Evolutionary conservation across 2,329 filamentous ascomycete genomes (phyloP), one percentile per base, ranked within the genome.

Genomic region (Colletotrichum sp.): DNA sequence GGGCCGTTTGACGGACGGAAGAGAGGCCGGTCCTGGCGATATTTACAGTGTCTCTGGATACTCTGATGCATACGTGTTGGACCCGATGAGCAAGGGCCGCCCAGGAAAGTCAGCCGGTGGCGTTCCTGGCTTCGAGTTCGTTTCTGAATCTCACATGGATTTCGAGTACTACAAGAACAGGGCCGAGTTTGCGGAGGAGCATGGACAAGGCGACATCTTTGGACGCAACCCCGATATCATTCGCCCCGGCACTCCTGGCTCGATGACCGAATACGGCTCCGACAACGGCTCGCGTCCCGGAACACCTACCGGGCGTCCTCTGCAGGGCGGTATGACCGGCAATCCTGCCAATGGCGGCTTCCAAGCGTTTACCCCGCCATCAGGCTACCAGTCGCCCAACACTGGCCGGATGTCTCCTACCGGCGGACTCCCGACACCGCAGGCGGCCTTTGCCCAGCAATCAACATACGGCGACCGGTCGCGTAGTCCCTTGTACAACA

Each of bases 141-240:
- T 99, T 0, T 93, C 95, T 0, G 96, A 99, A 80, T 91, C 91
- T 71, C 92, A 95, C 65, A 93, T 98, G 84, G 96, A 98, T 83
- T 98, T 98, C 82, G 93, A 95, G 77, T 96, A 95, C 85, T 99
- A 93, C 89, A 98, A 98, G 85, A 94, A 98, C 84, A 90, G 95
- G 2, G 91, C 95, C 3, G 96, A 98, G 79, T 98, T 99, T 85
- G 92, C 93, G 2, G 93, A 96, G 13, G 95, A 97, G 71, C 94
- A 96, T 79, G 95, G 95, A n/a, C 96, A 94, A 7, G 94, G 94
- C 26, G 90, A 92, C 36, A 87, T 93, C 8, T 93, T 91, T 77
- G 94, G 93, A 5, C 89, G 87, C 16, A 85, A 89, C 3, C 86
- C 87, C 28, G 93, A 94, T 77, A 85, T 93, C 3, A 84, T 90